Evolutionary conservation across 148 eudicot species (phyloP).

Genomic region (Vaccinium myrtillus): DNA sequence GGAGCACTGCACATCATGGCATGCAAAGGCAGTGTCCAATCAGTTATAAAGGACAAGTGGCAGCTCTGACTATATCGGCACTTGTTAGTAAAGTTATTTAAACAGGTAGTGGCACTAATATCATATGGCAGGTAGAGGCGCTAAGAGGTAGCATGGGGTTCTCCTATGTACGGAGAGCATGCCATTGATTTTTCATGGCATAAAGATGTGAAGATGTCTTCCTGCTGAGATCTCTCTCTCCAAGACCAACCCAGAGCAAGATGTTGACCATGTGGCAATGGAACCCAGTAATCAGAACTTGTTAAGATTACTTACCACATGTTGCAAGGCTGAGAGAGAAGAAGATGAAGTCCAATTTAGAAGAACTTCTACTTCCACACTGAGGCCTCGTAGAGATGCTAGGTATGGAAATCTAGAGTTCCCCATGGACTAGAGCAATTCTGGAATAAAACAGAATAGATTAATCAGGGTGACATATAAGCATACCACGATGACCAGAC

Average conservation of each 20-base stretch:
- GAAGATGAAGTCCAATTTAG: not conserved
- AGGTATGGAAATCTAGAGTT: slow-evolving; percentile 1
- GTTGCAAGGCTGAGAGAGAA: slow-evolving; percentile 10
- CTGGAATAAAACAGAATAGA: slow-evolving; percentile 15
- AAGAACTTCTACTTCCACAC: slow-evolving; percentile 6
- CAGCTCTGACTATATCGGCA: not conserved
- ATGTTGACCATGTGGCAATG: not conserved
- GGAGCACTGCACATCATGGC: not conserved
- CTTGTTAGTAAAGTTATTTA: not conserved
- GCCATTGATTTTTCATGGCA: not conserved
- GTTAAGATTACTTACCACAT: not conserved
- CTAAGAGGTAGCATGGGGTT: not conserved
- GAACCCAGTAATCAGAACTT: not conserved
- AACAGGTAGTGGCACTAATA: not conserved
- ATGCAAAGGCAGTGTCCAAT: not conserved
- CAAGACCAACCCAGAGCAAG: not conserved
- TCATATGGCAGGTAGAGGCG: not conserved
- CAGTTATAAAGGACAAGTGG: not conserved
- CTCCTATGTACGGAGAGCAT: not conserved
- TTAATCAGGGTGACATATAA: slow-evolving; percentile 3
- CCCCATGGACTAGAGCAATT: not conserved
- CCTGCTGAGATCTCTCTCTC: not conserved
- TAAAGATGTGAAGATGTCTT: not conserved
- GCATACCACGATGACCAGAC: slow-evolving; percentile 99
- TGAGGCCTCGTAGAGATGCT: not conserved